Evolutionary conservation across 2,329 filamentous ascomycete genomes (phyloP).

Genomic region (Clathrospora elynae): DNA sequence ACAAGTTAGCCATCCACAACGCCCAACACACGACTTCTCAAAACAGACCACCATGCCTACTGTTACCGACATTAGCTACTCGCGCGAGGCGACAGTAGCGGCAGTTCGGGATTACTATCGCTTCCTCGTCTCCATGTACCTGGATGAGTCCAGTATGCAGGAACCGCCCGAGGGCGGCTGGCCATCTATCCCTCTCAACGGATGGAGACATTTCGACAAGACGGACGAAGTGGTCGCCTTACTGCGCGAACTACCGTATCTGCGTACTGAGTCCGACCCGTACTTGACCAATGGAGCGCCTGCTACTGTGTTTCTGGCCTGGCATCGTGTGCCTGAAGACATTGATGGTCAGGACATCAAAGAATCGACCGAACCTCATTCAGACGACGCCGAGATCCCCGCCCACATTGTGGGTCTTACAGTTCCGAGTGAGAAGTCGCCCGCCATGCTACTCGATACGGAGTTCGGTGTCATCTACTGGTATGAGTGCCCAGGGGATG

Average conservation of each 20-base stretch:
- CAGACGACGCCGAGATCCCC: conserved; percentile 6
- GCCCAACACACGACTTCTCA: too few species aligned
- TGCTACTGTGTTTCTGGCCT: conserved; percentile 4
- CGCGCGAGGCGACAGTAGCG: conserved; percentile 8
- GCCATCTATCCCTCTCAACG: conserved; percentile 9
- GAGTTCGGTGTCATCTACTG: conserved; percentile 16
- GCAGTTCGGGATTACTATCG: conserved; percentile 15
- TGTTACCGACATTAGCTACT: conserved; percentile 14
- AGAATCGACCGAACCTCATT: conserved; percentile 1
- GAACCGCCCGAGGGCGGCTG: conserved; percentile 18
- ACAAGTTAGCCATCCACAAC: too few species aligned
- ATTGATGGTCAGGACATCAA: conserved; percentile 2
- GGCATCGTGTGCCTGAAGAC: background rate
- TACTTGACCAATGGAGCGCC: conserved; percentile 7
- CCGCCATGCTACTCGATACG: conserved; percentile 14
- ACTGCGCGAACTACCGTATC: conserved; percentile 19
- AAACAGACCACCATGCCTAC: too few species aligned
- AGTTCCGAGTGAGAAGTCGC: background rate
- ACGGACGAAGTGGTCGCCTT: conserved; percentile 17
- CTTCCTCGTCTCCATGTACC: conserved; percentile 20
- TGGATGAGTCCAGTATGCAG: conserved; percentile 9
- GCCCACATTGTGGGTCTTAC: conserved; percentile 19
- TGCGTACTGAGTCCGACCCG: background rate
- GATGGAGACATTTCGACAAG: conserved; percentile 7
- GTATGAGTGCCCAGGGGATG: conserved; percentile 5